Evolutionary conservation across 2,329 filamentous ascomycete genomes (phyloP).

Genomic region (Aspergillus hiratsukae): DNA sequence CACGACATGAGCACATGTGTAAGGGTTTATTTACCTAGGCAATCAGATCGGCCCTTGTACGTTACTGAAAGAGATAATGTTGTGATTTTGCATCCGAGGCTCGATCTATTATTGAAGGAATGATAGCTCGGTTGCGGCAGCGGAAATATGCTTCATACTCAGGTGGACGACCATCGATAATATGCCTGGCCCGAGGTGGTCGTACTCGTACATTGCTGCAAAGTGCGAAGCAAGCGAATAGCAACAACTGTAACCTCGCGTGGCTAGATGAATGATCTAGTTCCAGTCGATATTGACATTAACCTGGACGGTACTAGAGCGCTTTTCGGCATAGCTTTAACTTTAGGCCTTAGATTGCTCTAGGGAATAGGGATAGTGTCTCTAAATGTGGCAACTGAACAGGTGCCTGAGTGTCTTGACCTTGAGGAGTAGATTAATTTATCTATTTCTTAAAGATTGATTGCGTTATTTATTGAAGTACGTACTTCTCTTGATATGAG

Average conservation of each 20-base stretch:
- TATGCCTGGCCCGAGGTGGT: not conserved
- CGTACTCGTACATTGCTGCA: not conserved
- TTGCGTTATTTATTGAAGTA: not conserved
- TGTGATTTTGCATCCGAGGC: not conserved
- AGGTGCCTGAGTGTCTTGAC: not conserved
- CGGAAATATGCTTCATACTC: not conserved
- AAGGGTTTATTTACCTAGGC: not conserved
- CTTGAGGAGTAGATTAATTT: not conserved
- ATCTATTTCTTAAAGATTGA: not conserved
- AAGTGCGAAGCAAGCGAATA: not conserved
- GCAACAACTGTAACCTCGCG: not conserved
- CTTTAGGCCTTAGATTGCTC: not conserved
- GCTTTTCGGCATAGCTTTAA: not conserved
- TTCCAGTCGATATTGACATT: not conserved
- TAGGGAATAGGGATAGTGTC: not conserved
- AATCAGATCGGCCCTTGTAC: not conserved
- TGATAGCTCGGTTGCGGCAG: not conserved
- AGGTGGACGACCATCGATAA: not conserved
- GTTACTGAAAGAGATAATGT: not conserved
- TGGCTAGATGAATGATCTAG: not conserved
- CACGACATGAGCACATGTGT: not conserved
- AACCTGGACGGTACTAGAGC: not conserved
- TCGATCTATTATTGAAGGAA: no score
- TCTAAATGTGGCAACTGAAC: not conserved
- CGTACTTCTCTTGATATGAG: not conserved